Conservation (phyloP, 805 yeast species). For the Maudiozyma bulderi region DNA sequence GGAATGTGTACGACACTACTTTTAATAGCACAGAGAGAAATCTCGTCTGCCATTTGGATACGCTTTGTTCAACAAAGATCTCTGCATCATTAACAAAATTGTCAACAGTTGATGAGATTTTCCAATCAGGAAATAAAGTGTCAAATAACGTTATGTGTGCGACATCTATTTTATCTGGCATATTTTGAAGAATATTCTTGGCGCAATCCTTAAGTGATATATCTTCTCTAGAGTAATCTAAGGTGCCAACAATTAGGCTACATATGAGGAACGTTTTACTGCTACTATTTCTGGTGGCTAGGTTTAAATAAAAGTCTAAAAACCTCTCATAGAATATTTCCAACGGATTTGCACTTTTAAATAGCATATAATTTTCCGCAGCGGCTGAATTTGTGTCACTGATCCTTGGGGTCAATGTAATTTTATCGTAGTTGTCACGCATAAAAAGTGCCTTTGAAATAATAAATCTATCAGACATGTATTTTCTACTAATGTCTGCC, state of each 20-base stretch:
- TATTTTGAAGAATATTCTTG: no score
- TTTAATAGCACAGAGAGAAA: constrained; percentile 6
- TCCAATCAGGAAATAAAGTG: not conserved
- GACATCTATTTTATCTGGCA: no score
- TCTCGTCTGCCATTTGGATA: constrained; percentile 6
- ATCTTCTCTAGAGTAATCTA: not conserved
- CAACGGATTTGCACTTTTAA: not conserved
- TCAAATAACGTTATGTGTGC: no score
- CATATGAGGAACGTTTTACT: not conserved
- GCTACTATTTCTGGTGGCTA: not conserved
- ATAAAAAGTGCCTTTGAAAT: not conserved
- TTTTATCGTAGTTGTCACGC: not conserved
- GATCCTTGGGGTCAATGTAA: not conserved
- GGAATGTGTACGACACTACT: constrained; percentile 5
- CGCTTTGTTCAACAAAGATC: not conserved
- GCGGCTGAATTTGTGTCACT: not conserved
- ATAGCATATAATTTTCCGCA: not conserved
- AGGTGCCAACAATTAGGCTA: not conserved
- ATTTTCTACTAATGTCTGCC: not conserved
- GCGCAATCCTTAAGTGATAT: no score
- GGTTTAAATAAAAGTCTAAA: not conserved
- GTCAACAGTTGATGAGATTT: not conserved
- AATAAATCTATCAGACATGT: not conserved
- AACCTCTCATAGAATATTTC: not conserved
- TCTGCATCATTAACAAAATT: not conserved